Evolutionary conservation across 129 eudicot genomes (phyloP).

Genomic region (Pulicaria dysenterica): DNA sequence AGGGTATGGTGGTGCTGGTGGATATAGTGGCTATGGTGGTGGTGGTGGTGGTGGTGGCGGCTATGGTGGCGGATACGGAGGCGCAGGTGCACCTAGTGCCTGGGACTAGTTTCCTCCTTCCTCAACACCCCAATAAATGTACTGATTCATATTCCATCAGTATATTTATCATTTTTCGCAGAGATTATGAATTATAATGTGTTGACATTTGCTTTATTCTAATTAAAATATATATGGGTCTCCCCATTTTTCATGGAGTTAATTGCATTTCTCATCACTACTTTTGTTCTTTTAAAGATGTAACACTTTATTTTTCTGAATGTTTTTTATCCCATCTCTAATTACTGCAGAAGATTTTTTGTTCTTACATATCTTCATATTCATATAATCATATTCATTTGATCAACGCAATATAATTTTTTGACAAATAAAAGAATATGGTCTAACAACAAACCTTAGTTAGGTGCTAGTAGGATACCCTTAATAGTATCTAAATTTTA

Average conservation of each 20-base stretch:
- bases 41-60: constrained; percentile 14
- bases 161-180: constrained; percentile 42
- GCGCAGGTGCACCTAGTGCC: constrained; percentile 38
- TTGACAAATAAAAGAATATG: too few species aligned
- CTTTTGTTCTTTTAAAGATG: neutral
- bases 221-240: constrained; percentile 5
- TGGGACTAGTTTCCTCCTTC: constrained; percentile 34
- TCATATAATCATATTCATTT: too few species aligned
- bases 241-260: neutral
- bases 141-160: constrained; percentile 32
- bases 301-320: too few species aligned
- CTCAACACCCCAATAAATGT: constrained; percentile 25
- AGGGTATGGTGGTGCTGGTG: constrained; percentile 16
- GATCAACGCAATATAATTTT: too few species aligned
- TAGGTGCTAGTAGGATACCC: too few species aligned
- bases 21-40: constrained; percentile 13
- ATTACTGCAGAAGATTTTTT: too few species aligned
- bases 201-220: constrained; percentile 31
- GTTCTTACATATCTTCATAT: too few species aligned
- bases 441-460: too few species aligned
- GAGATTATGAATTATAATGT: constrained; percentile 30
- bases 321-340: too few species aligned
- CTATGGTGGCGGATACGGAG: constrained; percentile 16
- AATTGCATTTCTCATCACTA: constrained; percentile 9
- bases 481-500: too few species aligned